Percentiles rank a stretch among this genome's conserved stretches.
Evolutionary conservation across 352 stramenopile species (phyloP).

Genomic region (Phytophthora pluvialis): DNA sequence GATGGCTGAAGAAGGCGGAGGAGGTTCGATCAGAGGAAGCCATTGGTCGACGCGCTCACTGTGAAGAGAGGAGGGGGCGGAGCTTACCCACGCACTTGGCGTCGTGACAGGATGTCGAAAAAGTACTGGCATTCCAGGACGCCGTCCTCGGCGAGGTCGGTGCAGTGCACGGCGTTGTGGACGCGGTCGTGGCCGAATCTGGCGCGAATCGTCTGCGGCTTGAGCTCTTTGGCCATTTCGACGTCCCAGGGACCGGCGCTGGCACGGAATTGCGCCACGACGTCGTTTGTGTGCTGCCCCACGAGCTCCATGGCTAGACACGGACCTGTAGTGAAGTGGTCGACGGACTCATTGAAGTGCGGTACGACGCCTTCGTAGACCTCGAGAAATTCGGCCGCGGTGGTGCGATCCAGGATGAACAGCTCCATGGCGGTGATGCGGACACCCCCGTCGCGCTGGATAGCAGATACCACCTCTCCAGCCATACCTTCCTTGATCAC

Average conservation of each 20-base stretch:
- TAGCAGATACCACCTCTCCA: conserved; percentile 86
- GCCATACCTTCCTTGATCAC: conserved; percentile 87
- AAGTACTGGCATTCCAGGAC: conserved; percentile 93
- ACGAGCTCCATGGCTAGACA: conserved; percentile 92
- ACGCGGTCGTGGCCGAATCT: conserved; percentile 90
- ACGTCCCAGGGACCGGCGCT: conserved; percentile 91
- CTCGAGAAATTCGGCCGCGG: conserved; percentile 92
- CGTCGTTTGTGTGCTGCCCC: conserved; percentile 56
- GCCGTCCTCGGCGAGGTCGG: conserved; percentile 92
- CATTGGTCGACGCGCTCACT: no score
- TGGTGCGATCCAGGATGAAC: conserved; percentile 89
- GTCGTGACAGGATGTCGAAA: conserved; percentile 92
- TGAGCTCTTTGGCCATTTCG: conserved; percentile 93
- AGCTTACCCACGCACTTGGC: conserved; percentile 42
- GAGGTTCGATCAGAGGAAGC: conserved; percentile 3
- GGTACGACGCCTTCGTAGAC: conserved; percentile 92
- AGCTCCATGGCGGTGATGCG: conserved; percentile 88
- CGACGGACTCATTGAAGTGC: conserved; percentile 90
- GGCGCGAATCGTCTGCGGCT: conserved; percentile 89
- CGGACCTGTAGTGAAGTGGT: conserved; percentile 89
- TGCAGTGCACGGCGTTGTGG: conserved; percentile 94
- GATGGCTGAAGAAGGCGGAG: conserved; percentile 20
- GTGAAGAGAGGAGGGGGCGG: neutral
- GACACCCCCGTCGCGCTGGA: conserved; percentile 71
- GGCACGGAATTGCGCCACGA: conserved; percentile 81